Percentiles rank a stretch among this genome's conserved stretches.
Conservation (phyloP, 768 basidiomycete species). For the Mycena galericulata region DNA sequence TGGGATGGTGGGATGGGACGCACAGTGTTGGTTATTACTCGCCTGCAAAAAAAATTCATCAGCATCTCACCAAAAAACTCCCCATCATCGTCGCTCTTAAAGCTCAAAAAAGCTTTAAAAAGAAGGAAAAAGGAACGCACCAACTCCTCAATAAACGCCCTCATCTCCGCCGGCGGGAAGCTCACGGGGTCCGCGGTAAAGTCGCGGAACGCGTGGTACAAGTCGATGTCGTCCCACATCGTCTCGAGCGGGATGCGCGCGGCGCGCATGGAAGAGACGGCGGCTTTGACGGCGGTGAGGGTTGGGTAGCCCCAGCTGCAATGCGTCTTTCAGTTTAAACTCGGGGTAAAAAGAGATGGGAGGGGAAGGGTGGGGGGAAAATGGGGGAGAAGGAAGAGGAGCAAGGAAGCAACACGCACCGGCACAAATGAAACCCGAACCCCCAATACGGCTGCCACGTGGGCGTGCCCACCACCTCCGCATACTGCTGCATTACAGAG, state of each 20-base stretch:
- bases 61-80: no score
- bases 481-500: slow-evolving; percentile 79
- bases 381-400: no score
- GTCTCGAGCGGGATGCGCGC: slow-evolving; percentile 87
- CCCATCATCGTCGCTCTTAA: no score
- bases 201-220: slow-evolving; percentile 76
- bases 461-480: slow-evolving; percentile 73
- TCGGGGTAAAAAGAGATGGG: no score
- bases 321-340: no score
- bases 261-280: slow-evolving; percentile 61
- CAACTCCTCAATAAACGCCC: slow-evolving; percentile 65
- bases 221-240: slow-evolving; percentile 85
- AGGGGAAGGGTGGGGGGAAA: no score
- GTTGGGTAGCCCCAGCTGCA: slow-evolving; percentile 49
- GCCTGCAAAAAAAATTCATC: no score
- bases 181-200: slow-evolving; percentile 76
- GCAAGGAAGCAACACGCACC: no score
- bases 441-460: slow-evolving; percentile 81
- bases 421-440: slow-evolving; percentile 56
- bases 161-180: slow-evolving; percentile 68
- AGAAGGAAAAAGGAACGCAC: slow-evolving; percentile 51
- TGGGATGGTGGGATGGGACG: no score
- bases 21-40: slow-evolving; percentile 61
- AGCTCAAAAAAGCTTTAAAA: background rate
- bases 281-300: slow-evolving; percentile 54